Percentiles rank a stretch among this genome's conserved stretches.
These are phyloP conservation scores for Cercospora sp. DNA, from an alignment of 2,329 filamentous ascomycete genomes.

Conservation along the genomic window DNA sequence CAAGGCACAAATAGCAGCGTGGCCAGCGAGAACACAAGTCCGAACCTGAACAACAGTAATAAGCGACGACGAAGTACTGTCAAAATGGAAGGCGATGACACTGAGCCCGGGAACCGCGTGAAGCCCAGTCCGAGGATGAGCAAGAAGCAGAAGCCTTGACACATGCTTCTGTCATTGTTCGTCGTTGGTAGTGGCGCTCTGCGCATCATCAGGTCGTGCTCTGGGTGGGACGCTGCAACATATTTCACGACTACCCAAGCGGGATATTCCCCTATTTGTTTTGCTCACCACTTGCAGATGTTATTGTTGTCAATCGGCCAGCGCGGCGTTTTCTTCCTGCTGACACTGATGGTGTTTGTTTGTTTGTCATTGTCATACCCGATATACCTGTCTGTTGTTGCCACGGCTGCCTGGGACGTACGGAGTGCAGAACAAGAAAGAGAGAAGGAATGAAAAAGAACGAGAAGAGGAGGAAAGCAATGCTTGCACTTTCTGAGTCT, in stretches of 20 bases:
- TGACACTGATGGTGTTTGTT: neutral
- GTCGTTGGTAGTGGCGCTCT: neutral
- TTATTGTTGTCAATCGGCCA: slow-evolving; percentile 7
- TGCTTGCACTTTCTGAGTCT: neutral
- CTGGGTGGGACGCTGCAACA: neutral
- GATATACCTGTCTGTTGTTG: neutral
- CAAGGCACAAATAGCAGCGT: slow-evolving; percentile 56
- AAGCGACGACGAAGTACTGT: slow-evolving; percentile 62
- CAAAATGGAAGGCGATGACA: slow-evolving; percentile 60
- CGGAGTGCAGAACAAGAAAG: neutral
- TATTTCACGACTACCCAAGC: slow-evolving; percentile 5
- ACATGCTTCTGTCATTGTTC: neutral
- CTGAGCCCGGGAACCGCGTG: slow-evolving; percentile 45
- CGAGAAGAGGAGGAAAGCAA: neutral
- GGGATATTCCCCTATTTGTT: neutral
- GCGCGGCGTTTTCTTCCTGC: neutral
- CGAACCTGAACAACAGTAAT: slow-evolving; percentile 57
- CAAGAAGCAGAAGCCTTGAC: slow-evolving; percentile 41
- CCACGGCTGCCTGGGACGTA: neutral
- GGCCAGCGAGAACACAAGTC: slow-evolving; percentile 63
- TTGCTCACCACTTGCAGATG: slow-evolving; percentile 5
- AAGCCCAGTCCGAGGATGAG: slow-evolving; percentile 52
- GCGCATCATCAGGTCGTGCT: neutral
- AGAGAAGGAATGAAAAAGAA: neutral
- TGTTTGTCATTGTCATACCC: neutral